Base-by-base conservation (phyloP, 1,284 basidiomycete species). In the Inonotus hispidus region DNA sequence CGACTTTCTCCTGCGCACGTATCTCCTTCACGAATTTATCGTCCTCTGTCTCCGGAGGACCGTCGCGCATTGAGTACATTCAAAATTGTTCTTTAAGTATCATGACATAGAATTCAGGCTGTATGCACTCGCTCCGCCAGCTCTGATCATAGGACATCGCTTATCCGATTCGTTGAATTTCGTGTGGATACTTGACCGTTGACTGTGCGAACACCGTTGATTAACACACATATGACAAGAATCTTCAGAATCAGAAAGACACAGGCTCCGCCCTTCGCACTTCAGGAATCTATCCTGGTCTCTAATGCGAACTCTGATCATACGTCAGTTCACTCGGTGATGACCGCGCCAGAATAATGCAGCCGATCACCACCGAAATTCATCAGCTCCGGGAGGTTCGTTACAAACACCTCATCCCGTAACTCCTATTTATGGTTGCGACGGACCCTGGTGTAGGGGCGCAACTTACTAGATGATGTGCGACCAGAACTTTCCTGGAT, bases 11-110 rank as follows among this genome's bases (percentile, higher is more conserved):
- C 59, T 50, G 27, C 60, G 19, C 62, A 64, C 32, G 38, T 32
- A 46, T 41, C 56, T 29, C 62, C 63, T 25, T 54, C 62, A 27
- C 65, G 47, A 45, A 69, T 25, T 10, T 84, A 84, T 66, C 67
- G 73, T 0, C 82, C 82, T 19, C 71, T 84, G 27, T 82, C 83
- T 14, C 73, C 79, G 39, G 84, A 86, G 67, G 84, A 86, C 69
- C 78, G 77, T 56, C 78, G 83, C 56, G 80, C 79, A 14, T 67
- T 86, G 56, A 77, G 77, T 65, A 79, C 80, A 29, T 81, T 86
- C 68, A 80, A 82, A 53, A 76, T 85, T 54, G 73, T 78, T 14
- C 68, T 86, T 53, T 85, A 62, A 39, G 27, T 11, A 35, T 29
- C 14, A 10, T 13, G 32, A n/a, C 16, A 35, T n/a, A 52, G 50